phyloP scores from a whole-genome alignment of 2,329 filamentous ascomycete species.

The Exutisphaerella laricina region DNA sequence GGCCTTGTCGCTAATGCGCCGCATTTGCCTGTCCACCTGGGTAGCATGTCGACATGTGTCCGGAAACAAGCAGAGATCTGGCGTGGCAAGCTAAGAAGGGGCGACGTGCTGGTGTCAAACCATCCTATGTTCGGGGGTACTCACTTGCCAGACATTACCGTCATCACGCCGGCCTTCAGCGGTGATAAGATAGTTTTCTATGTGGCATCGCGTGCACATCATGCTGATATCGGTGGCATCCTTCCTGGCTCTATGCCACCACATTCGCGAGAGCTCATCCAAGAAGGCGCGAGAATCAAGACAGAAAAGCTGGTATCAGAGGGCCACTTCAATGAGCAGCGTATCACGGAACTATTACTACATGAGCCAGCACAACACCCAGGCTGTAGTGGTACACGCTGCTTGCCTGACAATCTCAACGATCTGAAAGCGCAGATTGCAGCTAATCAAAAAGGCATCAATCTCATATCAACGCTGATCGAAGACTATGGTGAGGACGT shows the following conservation, averaged over 20 bases:
- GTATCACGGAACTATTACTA: constrained; percentile 63
- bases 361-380: constrained; percentile 67
- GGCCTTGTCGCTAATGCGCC: constrained; percentile 73
- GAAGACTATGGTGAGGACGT: constrained; percentile 70
- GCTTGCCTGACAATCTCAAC: constrained; percentile 75
- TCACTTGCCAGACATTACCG: constrained; percentile 76
- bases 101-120: constrained; percentile 78
- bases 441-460: constrained; percentile 80
- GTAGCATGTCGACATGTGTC: constrained; percentile 81
- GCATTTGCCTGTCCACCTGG: constrained; percentile 74
- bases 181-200: constrained; percentile 74
- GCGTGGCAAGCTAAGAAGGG: constrained; percentile 69
- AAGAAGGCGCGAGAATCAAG: constrained; percentile 54
- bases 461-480: constrained; percentile 67
- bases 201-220: constrained; percentile 72
- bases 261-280: constrained; percentile 56
- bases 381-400: constrained; percentile 72
- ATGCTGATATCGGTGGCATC: constrained; percentile 80
- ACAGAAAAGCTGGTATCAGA: constrained; percentile 65
- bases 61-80: constrained; percentile 73
- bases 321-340: constrained; percentile 71
- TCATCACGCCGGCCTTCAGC: constrained; percentile 72
- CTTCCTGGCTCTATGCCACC: constrained; percentile 79
- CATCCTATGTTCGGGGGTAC: constrained; percentile 81
- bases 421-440: constrained; percentile 84